Evolutionary conservation across 345 rosid species (phyloP).

Genomic region (Boechera stricta): DNA sequence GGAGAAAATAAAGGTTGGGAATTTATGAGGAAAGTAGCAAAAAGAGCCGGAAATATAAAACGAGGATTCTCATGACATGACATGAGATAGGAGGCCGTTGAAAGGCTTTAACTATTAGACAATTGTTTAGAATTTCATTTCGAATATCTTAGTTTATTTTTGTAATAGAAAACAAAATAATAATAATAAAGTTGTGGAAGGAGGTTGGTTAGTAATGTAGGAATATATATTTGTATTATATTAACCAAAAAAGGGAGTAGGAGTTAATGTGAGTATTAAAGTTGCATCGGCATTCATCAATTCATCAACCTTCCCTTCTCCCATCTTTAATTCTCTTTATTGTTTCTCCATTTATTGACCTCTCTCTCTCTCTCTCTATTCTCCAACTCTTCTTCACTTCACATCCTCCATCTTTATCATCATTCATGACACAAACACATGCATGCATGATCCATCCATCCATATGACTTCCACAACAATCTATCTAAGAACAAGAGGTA

Average conservation of each 20-base stretch:
- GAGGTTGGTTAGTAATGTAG: slow-evolving; percentile 39
- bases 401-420: slow-evolving; percentile 21
- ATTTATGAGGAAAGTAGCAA: slow-evolving; percentile 36
- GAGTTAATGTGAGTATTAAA: slow-evolving; percentile 45
- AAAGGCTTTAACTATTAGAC: slow-evolving; percentile 1
- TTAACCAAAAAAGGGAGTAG: slow-evolving; percentile 45
- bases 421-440: slow-evolving; percentile 19
- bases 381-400: slow-evolving; percentile 20
- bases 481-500: neutral
- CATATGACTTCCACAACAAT: neutral
- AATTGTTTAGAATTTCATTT: neutral
- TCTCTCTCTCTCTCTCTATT: slow-evolving; percentile 21
- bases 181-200: slow-evolving; percentile 26
- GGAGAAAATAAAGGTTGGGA: slow-evolving; percentile 13
- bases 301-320: slow-evolving; percentile 46
- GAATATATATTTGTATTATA: slow-evolving; percentile 34
- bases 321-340: slow-evolving; percentile 44
- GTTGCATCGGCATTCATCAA: slow-evolving; percentile 50
- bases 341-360: slow-evolving; percentile 46
- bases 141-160: neutral
- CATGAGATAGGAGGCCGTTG: slow-evolving; percentile 30
- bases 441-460: slow-evolving; percentile 11
- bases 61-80: slow-evolving; percentile 32
- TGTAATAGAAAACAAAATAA: neutral
- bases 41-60: slow-evolving; percentile 24